phyloP scores from a whole-genome alignment of 352 stramenopile genomes.

The Blastocystis sp. region DNA sequence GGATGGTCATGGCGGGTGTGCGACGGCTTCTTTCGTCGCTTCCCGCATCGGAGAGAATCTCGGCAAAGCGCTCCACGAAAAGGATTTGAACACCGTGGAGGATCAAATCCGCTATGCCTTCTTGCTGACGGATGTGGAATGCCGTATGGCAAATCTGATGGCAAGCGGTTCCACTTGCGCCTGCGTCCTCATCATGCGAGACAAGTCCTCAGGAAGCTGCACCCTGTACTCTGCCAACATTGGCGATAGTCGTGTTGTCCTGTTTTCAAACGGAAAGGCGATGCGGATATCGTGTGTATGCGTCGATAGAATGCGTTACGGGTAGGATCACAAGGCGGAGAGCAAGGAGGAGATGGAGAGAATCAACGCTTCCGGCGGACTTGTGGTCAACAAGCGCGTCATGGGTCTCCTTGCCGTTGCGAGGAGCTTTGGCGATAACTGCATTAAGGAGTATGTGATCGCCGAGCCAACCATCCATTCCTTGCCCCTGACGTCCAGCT shows the following conservation, averaged over 20 bases:
- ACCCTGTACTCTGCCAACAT: slow-evolving; percentile 53
- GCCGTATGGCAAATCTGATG: slow-evolving; percentile 47
- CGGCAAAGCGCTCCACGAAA: not conserved
- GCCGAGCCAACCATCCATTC: slow-evolving; percentile 47
- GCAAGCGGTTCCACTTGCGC: slow-evolving; percentile 64
- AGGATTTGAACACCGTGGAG: slow-evolving; percentile 38
- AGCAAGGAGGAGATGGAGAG: slow-evolving; percentile 27
- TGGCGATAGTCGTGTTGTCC: slow-evolving; percentile 63
- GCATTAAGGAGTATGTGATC: slow-evolving; percentile 66
- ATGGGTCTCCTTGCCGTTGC: slow-evolving; percentile 60
- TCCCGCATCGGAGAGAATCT: slow-evolving; percentile 42
- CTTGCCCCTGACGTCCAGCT: slow-evolving; percentile 14
- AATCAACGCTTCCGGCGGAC: slow-evolving; percentile 33
- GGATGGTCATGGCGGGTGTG: slow-evolving; percentile 69
- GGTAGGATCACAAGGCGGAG: slow-evolving; percentile 68
- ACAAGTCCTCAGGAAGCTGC: not conserved
- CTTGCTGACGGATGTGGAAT: slow-evolving; percentile 58
- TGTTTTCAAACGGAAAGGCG: slow-evolving; percentile 17
- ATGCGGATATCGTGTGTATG: slow-evolving; percentile 53
- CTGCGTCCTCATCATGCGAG: slow-evolving; percentile 5
- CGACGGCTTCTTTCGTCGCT: slow-evolving; percentile 45
- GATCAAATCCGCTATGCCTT: slow-evolving; percentile 46
- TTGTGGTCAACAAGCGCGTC: slow-evolving; percentile 65
- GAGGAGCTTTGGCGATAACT: slow-evolving; percentile 68
- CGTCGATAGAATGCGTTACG: not conserved